Conservation (phyloP, 2,329 filamentous ascomycete species). For the Colletotrichum sp. region DNA sequence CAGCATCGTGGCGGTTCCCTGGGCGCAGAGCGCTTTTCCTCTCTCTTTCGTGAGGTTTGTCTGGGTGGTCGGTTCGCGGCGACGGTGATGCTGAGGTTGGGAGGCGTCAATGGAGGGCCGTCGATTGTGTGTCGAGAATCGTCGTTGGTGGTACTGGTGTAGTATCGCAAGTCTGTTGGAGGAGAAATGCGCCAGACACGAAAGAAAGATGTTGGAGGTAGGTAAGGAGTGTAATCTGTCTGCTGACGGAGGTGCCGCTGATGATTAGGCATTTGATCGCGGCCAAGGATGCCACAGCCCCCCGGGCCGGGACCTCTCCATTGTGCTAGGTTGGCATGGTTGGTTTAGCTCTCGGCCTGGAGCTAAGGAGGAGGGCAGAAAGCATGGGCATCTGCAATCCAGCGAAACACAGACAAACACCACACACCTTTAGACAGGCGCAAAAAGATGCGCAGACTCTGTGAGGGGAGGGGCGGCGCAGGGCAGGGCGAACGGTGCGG, state of each 20-base stretch:
- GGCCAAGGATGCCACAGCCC: conserved; percentile 9
- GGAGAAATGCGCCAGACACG: background rate
- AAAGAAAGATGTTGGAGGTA: background rate
- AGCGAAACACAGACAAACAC: background rate
- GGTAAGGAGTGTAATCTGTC: background rate
- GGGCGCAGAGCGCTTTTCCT: background rate
- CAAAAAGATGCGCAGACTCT: background rate
- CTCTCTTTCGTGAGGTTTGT: background rate
- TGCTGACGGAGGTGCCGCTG: conserved; percentile 11
- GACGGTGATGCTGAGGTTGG: background rate
- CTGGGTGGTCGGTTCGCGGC: background rate
- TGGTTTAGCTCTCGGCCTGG: background rate
- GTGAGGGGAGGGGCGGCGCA: background rate
- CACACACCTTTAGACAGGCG: background rate
- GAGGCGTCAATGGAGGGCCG: background rate
- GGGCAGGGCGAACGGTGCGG: background rate
- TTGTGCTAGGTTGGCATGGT: background rate
- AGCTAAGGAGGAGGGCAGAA: background rate
- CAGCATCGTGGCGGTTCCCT: conserved; percentile 44
- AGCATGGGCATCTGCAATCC: background rate
- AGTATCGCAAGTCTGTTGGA: background rate
- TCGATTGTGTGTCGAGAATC: background rate
- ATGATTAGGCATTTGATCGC: background rate
- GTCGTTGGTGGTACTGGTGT: background rate
- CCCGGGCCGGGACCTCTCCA: conserved; percentile 3